Evolutionary conservation across 352 stramenopile species (phyloP), one percentile per base, ranked within the genome.

Genomic region (Pythium monospermum): DNA sequence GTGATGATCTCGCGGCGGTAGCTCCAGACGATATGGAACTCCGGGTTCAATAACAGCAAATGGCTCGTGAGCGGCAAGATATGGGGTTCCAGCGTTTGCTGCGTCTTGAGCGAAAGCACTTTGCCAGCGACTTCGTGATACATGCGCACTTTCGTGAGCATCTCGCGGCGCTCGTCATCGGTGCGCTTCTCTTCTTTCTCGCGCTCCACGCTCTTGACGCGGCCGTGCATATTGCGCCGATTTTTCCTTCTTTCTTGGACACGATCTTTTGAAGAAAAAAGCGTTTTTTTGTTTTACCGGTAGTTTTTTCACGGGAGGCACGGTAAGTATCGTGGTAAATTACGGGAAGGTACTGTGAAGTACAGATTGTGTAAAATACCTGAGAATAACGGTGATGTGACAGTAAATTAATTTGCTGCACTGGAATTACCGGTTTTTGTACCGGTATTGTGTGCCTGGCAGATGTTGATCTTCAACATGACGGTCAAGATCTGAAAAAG

Each of bases 11-110:
- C 89, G 55, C 95, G 86, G 16, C 96, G 89, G 62, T 96, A 97
- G 69, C 96, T 98, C 96, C 96, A 99, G 45, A 99, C 69, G 64
- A 97, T 82, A 57, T 95, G 91, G 60, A 97, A 97, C 73, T 99
- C 96, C 8, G 95, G 94, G 69, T 99, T 99, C 5, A 98, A 72
- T 49, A 90, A 76, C 46, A 98, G 65, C 41, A 99, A 52, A 64
- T 98, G 95, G 69, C 87, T 88, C 18, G 88, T 95, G 28, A 99
- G 64, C 28, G 78, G 66, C 39, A 97, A 64, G 22, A 83, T 65
- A 28, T 73, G 56, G 13, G 64, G 55, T 45, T 88, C 79, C 38
- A 64, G 66, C 31, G 73, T 32, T 55, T 66, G 40, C 59, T 87
- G 69, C 36, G 61, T 33, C 56, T 85, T 83, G 37, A 89, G 59